Evolutionary conservation across 2,329 filamentous ascomycete species (phyloP), one percentile per base, ranked within the genome.

Genomic region (Colletotrichum chrysophilum): DNA sequence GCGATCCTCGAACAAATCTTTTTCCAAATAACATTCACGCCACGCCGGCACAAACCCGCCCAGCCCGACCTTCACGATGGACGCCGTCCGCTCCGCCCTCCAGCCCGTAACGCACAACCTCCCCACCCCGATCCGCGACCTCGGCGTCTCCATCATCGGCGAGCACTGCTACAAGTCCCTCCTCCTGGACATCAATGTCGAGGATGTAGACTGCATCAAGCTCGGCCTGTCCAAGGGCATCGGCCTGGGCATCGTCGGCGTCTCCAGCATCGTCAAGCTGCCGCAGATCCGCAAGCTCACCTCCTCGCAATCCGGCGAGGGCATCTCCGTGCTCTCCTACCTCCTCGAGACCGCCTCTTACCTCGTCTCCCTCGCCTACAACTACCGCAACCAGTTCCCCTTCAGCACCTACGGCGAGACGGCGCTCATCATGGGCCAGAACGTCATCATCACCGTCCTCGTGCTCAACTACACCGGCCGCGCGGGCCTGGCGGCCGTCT

Each of bases 341-440:
- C 89, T 97, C 38, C 95, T 99, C 83, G 97, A 99, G 88, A 98
- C 96, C 10, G 90, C 91, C 71, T 92, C 94, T 74, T 96, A 97
- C 86, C 90, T 98, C 80, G 97, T 98, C 85, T 94, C 93, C 7
- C 91, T 99, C 79, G 94, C 95, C 68, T 99, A 99, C 89, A 98
- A 98, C 84, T 89, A 95, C 78, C 95, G 97, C 83, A 95, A 96
- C 81, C 93, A 93, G 28, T 98, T 98, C 80, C 96, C 97, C 4
- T 98, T 99, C 87, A 97, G 94, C 89, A 99, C 97, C 13, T 99
- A 94, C 84, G 97, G 97, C 84, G 97, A 99, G 90, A 96, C 95
- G 32, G 96, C 94, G 48, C 89, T 98, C 81, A 98, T 99, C 80
- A 91, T 97, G 66, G 93, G 93, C 75, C 97, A 99, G 88, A 98